phyloP scores from a whole-genome alignment of 1,284 basidiomycete genomes.

The Neonothopanus nambi region DNA sequence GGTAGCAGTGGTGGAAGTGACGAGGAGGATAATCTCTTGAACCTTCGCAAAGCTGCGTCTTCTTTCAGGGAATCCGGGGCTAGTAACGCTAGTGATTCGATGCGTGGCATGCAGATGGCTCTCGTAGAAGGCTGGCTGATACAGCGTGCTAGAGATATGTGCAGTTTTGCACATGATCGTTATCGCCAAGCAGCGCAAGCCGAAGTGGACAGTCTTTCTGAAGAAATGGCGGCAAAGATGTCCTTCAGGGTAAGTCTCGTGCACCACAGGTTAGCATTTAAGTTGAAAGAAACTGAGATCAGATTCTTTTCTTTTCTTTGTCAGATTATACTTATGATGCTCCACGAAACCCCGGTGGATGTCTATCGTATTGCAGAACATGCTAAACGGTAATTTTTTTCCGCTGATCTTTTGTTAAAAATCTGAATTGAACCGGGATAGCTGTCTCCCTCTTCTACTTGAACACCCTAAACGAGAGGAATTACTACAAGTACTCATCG shows the following conservation, averaged over 20 bases:
- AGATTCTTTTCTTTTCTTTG: too few relatives aligned
- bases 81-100: constrained; percentile 53
- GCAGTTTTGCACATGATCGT: constrained; percentile 69
- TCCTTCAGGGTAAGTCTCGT: constrained; percentile 52
- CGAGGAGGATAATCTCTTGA: constrained; percentile 55
- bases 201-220: constrained; percentile 51
- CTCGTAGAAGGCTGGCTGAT: constrained; percentile 71
- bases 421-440: constrained; percentile 24
- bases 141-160: constrained; percentile 70
- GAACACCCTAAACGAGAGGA: constrained; percentile 62
- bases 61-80: constrained; percentile 37
- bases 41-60: constrained; percentile 49
- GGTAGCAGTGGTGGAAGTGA: constrained; percentile 47
- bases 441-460: constrained; percentile 60
- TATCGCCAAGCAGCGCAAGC: constrained; percentile 69
- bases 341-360: constrained; percentile 59
- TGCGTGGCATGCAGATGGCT: constrained; percentile 65
- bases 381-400: constrained; percentile 50
- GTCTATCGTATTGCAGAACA: constrained; percentile 69
- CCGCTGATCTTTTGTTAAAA: background rate
- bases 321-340: constrained; percentile 71
- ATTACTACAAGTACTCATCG: constrained; percentile 56
- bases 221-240: constrained; percentile 62
- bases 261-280: constrained; percentile 1
- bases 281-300: too few relatives aligned